Evolutionary conservation across 768 basidiomycete genomes (phyloP), one percentile per base, ranked within the genome.

Genomic region (Coprinopsis sp.): DNA sequence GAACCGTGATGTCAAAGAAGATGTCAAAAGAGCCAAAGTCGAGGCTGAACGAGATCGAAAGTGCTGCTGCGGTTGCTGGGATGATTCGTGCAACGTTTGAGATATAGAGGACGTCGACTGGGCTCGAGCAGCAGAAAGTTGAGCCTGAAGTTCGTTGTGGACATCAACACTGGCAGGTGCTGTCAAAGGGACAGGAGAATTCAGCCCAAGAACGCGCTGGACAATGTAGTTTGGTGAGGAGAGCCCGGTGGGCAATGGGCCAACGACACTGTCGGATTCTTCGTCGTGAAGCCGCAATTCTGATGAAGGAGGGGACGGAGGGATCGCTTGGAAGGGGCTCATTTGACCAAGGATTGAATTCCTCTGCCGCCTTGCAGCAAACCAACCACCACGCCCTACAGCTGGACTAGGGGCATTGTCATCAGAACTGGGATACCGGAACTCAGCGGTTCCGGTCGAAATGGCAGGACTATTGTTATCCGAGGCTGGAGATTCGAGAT

Each of bases 391-490:
- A n/a, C n/a, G n/a, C n/a, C n/a, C n/a, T n/a, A n/a, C n/a, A n/a
- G n/a, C n/a, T 8, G 19, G 6, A 23, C 10, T 10, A 10, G 14
- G 33, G 34, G 13, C 33, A 28, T 12, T 49, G 37, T 30, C 39
- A 1, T 69, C 68, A 3, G 64, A 64, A 19, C 64, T 64, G 50
- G 66, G 76, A 34, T 73, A 68, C 29, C 73, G 65, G 58, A 77
- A 78, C 39, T 74, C 65, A 25, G 78, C 63, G 10, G 79, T 78
- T 2, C 76, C 75, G n/a, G 77, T 70, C 13, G 78, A 76, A 47
- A 77, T 66, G 1, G 78, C 76, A 29, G 80, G 64, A 47, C 79
- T 82, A 37, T 81, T 76, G n/a, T n/a, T n/a, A n/a, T n/a, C n/a
- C n/a, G n/a, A n/a, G 0, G 77, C 76, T 29, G 78, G 79, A 12